phyloP scores from a whole-genome alignment of 345 rosid species.

The Streptanthus diversifolius region DNA sequence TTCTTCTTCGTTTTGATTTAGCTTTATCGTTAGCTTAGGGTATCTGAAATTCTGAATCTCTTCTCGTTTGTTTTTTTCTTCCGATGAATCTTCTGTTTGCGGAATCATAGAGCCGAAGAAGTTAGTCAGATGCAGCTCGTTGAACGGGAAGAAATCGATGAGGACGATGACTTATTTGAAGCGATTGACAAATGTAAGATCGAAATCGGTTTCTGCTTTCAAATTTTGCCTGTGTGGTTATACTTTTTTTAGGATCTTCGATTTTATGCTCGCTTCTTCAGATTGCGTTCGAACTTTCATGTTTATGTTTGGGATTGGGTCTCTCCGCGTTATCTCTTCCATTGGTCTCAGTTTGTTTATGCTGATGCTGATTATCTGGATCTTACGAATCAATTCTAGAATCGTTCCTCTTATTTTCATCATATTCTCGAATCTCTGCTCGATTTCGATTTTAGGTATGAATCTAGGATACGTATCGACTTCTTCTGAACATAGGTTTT shows the following conservation, averaged over 20 bases:
- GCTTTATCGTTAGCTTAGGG: not conserved
- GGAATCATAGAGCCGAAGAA: constrained; percentile 57
- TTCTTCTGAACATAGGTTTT: not conserved
- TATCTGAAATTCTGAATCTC: not conserved
- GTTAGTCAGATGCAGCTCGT: constrained; percentile 66
- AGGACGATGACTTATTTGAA: constrained; percentile 72
- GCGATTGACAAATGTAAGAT: constrained; percentile 64
- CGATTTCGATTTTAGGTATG: not conserved
- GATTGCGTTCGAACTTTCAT: not conserved
- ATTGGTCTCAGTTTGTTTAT: not conserved
- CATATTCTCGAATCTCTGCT: not conserved
- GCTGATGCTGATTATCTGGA: not conserved
- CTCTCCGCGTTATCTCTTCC: not conserved
- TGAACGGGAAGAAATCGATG: constrained; percentile 63
- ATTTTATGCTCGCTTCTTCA: not conserved
- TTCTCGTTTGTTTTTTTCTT: not conserved
- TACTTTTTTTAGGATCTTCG: not conserved
- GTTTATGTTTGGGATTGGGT: not conserved
- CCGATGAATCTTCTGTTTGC: not conserved
- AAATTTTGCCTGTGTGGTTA: not conserved
- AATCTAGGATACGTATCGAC: not conserved
- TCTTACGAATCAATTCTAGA: not conserved
- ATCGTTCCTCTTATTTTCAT: not conserved
- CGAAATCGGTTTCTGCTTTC: not conserved
- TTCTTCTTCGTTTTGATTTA: constrained; percentile 4